These are phyloP conservation scores for Neoascochyta sp. DNA, from an alignment of 2,329 filamentous ascomycete species.

Conservation along the genomic window DNA sequence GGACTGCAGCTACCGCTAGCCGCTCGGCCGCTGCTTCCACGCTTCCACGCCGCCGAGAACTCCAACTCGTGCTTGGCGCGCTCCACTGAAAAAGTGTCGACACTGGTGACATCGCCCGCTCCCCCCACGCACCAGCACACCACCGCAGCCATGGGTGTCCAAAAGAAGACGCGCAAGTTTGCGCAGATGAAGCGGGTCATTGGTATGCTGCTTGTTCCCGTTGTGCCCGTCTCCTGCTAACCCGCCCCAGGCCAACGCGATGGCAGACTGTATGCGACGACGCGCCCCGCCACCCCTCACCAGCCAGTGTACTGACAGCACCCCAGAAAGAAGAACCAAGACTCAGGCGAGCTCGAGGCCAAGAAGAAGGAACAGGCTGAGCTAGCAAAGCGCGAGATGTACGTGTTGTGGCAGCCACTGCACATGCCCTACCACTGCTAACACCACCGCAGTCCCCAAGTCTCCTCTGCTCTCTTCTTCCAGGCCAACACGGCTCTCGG, in stretches of 20 bases:
- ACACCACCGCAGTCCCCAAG: conserved; percentile 58
- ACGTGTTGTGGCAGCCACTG: conserved; percentile 36
- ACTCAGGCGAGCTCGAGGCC: conserved; percentile 59
- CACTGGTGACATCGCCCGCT: conserved; percentile 4
- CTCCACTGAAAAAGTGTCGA: conserved; percentile 14
- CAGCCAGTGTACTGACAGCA: conserved; percentile 7
- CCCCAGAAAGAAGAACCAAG: conserved; percentile 66
- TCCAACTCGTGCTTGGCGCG: conserved; percentile 3
- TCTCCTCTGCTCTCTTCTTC: conserved; percentile 58
- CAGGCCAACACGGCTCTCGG: conserved; percentile 72
- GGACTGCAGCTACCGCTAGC: conserved; percentile 1
- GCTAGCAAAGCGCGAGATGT: conserved; percentile 71
- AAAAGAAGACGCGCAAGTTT: conserved; percentile 91
- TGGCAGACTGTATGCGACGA: conserved; percentile 55
- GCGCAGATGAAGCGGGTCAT: conserved; percentile 78
- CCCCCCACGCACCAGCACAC: conserved; percentile 7
- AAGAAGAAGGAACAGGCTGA: conserved; percentile 55
- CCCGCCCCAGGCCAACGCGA: conserved; percentile 57
- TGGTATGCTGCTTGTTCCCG: conserved; percentile 41
- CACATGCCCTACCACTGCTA: conserved; percentile 3
- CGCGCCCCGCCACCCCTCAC: conserved; percentile 10
- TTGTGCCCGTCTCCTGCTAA: conserved; percentile 4
- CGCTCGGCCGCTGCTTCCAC: conserved; percentile 1
- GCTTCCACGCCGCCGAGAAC: conserved; percentile 3
- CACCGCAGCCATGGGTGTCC: conserved; percentile 67